Conservation (phyloP, 768 basidiomycete genomes). For the Russula lepida region DNA sequence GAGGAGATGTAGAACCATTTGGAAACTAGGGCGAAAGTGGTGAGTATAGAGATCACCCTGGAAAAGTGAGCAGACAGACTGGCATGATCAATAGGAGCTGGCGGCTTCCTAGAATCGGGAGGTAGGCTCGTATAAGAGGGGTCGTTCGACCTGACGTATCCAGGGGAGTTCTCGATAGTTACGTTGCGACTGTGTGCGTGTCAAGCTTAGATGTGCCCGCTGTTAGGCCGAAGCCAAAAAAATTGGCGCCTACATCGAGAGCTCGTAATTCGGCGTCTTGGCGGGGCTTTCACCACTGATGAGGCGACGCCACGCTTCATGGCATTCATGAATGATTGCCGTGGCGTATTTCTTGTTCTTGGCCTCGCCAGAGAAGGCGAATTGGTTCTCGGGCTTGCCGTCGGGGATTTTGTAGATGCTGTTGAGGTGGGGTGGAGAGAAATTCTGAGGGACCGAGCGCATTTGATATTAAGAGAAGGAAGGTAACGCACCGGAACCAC, state of each 20-base stretch:
- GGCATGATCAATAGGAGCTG: slow-evolving; percentile 85
- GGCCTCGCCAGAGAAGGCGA: slow-evolving; percentile 98
- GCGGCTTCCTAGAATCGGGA: slow-evolving; percentile 68
- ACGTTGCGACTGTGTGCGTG: slow-evolving; percentile 58
- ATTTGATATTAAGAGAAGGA: too few relatives aligned
- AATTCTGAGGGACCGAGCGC: too few relatives aligned
- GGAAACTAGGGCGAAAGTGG: slow-evolving; percentile 43
- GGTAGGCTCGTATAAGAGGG: slow-evolving; percentile 59
- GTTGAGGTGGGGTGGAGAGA: background rate
- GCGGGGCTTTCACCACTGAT: slow-evolving; percentile 70
- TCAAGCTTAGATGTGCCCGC: background rate
- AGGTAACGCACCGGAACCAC: slow-evolving; percentile 76
- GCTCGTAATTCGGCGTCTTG: slow-evolving; percentile 61
- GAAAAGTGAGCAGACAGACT: slow-evolving; percentile 42
- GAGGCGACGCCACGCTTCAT: slow-evolving; percentile 97
- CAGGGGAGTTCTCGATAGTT: slow-evolving; percentile 66
- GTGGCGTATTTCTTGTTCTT: slow-evolving; percentile 99
- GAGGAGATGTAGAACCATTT: slow-evolving; percentile 96
- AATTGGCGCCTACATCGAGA: slow-evolving; percentile 58
- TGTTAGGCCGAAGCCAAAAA: slow-evolving; percentile 15
- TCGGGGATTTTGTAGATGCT: slow-evolving; percentile 97
- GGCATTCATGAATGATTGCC: slow-evolving; percentile 97
- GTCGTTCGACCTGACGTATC: slow-evolving; percentile 55
- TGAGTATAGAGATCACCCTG: background rate
- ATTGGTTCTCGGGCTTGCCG: slow-evolving; percentile 94